Evolutionary conservation across 345 rosid genomes (phyloP), one percentile per base, ranked within the genome.

Genomic region (Boechera divaricarpa): DNA sequence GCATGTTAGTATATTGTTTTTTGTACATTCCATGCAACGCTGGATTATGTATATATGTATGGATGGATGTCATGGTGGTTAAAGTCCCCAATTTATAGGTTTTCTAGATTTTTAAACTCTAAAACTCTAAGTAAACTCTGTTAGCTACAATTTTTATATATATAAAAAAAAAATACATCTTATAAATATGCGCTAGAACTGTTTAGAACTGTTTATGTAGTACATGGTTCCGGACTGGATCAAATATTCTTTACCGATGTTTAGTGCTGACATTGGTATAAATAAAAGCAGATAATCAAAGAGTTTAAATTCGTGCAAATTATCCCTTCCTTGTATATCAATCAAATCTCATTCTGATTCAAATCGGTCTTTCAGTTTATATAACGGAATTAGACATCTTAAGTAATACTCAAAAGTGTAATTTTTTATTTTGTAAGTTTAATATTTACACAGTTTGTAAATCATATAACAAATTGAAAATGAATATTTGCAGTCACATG

Each of bases 11-110:
- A 13, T 63, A 49, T 59, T 49, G 42, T 44, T 13, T 53, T 39
- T 59, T 59, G 61, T 47, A 56, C 63, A 77, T 70, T 51, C 24
- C 75, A 24, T 53, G 75, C 70, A 60, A 42, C 41, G 11, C 42
- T 75, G 7, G 33, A 4, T 58, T 26, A 58, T 51, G 63, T 6
- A 3, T 61, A 42, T 15, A 33, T 53, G 13, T 33, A 7, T 33
- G 52, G 39, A 62, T 39, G 31, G 41, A 41, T 41, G 44, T 41
- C 13, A 59, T 33, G 63, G 26, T 52, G 6, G 13, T 32, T 51
- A n/a, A 58, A 11, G 15, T 47, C 15, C 18, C 42, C 42, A 10
- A 10, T 10, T 4, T 39, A 39, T 2, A 39, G 11, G 13, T 39
- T 35, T 35, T 35, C 7, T 5, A 35, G 1, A 35, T 6, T 35